phyloP scores from a whole-genome alignment of 306 rosid genomes.

The Trichosanthes truncata region DNA sequence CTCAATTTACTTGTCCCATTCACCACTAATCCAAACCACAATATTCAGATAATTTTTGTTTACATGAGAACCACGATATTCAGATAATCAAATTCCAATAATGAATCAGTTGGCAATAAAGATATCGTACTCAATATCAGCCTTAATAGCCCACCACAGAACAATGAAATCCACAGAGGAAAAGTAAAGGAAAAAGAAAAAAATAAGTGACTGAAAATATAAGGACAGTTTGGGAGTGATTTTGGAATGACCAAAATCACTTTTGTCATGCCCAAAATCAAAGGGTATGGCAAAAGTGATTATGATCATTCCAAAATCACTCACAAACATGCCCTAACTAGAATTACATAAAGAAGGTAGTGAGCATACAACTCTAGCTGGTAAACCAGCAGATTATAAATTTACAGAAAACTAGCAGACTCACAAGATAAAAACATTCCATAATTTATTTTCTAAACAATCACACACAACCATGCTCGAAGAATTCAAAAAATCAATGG shows the following conservation, averaged over 20 bases:
- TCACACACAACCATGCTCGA: background rate
- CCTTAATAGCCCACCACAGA: background rate
- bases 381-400: background rate
- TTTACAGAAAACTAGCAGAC: background rate
- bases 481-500: background rate
- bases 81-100: background rate
- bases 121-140: background rate
- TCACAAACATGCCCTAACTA: no score
- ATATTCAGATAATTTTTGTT: background rate
- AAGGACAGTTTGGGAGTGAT: no score
- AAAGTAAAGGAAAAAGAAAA: background rate
- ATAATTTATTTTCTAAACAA: background rate
- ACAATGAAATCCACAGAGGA: background rate
- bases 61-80: background rate
- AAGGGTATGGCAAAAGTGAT: no score
- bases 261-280: no score
- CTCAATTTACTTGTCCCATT: background rate
- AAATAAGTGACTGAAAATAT: background rate
- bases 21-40: background rate
- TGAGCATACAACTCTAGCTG: background rate
- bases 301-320: no score
- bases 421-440: background rate
- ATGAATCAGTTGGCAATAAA: background rate
- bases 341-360: background rate
- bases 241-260: no score